A percentile compares a stretch with the other conserved stretches of the same genome.
These are phyloP conservation scores for Zygoascus biomembranicola DNA, from an alignment of 805 yeast species.

Conservation along the genomic window DNA sequence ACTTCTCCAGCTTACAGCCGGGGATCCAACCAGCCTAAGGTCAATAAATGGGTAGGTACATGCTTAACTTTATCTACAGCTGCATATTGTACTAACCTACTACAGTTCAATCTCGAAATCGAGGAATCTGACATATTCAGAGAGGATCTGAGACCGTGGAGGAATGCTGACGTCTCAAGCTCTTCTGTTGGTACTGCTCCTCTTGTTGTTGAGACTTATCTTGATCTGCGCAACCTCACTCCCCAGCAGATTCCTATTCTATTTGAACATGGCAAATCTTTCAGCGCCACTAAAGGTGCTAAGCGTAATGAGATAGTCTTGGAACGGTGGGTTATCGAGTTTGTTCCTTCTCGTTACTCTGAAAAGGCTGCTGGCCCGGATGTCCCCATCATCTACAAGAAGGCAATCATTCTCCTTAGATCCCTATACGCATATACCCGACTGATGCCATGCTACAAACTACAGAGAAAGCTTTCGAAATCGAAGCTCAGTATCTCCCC, in stretches of 20 bases:
- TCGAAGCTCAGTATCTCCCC: slow-evolving; percentile 32
- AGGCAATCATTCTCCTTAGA: slow-evolving; percentile 65
- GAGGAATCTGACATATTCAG: slow-evolving; percentile 32
- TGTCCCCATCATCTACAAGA: slow-evolving; percentile 62
- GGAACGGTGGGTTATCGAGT: slow-evolving; percentile 88
- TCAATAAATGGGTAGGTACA: slow-evolving; percentile 20
- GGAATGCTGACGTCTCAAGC: slow-evolving; percentile 23
- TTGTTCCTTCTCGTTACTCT: slow-evolving; percentile 22
- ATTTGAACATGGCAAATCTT: slow-evolving; percentile 42
- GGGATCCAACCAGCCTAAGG: slow-evolving; percentile 17
- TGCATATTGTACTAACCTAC: neutral
- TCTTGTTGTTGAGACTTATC: slow-evolving; percentile 72
- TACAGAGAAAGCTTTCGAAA: slow-evolving; percentile 40
- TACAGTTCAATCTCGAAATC: slow-evolving; percentile 34
- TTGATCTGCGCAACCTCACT: slow-evolving; percentile 54
- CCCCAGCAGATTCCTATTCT: slow-evolving; percentile 53
- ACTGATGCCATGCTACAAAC: slow-evolving; percentile 62
- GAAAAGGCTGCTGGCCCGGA: slow-evolving; percentile 30
- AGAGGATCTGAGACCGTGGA: slow-evolving; percentile 64
- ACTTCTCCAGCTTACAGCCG: slow-evolving; percentile 17
- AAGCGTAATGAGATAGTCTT: slow-evolving; percentile 78
- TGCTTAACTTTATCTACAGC: no score
- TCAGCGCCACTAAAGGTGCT: slow-evolving; percentile 49
- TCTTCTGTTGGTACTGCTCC: slow-evolving; percentile 49
- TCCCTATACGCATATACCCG: slow-evolving; percentile 58